These are phyloP conservation scores for Debaryomycetaceae sp. DNA, from an alignment of 1,139 yeast genomes.

Conservation along the genomic window DNA sequence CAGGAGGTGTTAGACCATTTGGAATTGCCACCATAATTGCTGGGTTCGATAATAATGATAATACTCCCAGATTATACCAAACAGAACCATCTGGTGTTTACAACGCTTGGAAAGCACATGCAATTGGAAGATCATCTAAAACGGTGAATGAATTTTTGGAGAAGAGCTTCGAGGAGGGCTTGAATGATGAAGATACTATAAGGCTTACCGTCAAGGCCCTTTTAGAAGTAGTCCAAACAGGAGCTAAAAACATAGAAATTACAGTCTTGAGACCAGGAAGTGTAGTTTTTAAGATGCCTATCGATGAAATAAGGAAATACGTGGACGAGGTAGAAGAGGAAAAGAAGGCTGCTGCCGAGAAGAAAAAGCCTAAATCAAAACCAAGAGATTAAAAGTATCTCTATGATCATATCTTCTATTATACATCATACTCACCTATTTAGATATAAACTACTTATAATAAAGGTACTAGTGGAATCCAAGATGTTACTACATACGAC, in stretches of 20 bases:
- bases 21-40: conserved; percentile 94
- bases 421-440: background rate
- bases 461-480: background rate
- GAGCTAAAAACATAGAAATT: conserved; percentile 93
- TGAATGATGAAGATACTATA: conserved; percentile 68
- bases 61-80: conserved; percentile 78
- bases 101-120: conserved; percentile 98
- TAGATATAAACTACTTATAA: background rate
- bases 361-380: conserved; percentile 57
- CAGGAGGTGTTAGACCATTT: conserved; percentile 95
- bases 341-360: conserved; percentile 85
- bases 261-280: conserved; percentile 77
- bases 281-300: conserved; percentile 50
- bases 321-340: conserved; percentile 80
- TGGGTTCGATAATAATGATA: conserved; percentile 88
- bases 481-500: background rate
- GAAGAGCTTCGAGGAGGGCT: conserved; percentile 75
- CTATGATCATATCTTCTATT: conserved; percentile 1
- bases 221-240: conserved; percentile 96
- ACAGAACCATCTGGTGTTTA: conserved; percentile 98
- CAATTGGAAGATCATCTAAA: conserved; percentile 93
- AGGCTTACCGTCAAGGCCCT: conserved; percentile 81
- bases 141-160: conserved; percentile 95
- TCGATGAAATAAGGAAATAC: conserved; percentile 62
- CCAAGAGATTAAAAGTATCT: conserved; percentile 11